A percentile compares a stretch with the other conserved stretches of the same genome.
phyloP scores from a whole-genome alignment of 2,329 filamentous ascomycete species.

The Paradendryphiella salina region DNA sequence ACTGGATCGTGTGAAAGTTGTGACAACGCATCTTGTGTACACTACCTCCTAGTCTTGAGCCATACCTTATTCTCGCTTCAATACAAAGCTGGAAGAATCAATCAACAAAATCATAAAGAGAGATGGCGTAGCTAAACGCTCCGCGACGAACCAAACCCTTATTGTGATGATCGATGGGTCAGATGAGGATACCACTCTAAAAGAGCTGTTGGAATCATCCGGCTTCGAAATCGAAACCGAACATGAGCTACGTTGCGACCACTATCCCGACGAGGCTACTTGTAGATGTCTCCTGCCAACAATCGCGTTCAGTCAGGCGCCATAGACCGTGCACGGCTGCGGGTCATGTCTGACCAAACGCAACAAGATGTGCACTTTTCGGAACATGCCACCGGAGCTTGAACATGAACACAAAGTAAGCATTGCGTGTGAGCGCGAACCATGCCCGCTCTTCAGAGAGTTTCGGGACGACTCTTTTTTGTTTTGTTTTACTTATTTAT shows the following conservation, averaged over 20 bases:
- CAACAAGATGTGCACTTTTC: not conserved
- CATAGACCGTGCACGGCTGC: not conserved
- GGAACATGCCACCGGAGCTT: too few species aligned
- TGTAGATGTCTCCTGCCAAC: not conserved
- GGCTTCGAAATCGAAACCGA: not conserved
- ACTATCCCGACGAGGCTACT: not conserved
- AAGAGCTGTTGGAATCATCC: not conserved
- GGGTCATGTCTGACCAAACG: not conserved
- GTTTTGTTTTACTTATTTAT: too few species aligned
- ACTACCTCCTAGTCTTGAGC: not conserved
- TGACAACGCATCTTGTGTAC: not conserved
- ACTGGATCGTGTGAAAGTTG: not conserved
- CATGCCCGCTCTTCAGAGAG: not conserved
- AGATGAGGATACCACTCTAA: not conserved
- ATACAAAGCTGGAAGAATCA: not conserved
- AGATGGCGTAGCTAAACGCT: not conserved
- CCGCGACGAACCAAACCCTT: not conserved
- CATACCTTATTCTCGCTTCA: not conserved
- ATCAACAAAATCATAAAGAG: not conserved
- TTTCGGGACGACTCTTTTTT: not conserved
- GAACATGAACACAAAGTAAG: too few species aligned
- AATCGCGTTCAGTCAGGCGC: not conserved
- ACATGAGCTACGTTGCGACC: not conserved
- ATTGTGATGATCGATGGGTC: not conserved
- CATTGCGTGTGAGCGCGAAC: not conserved